Base-by-base conservation (phyloP, 768 basidiomycete species). In the Lactarius deliciosus region DNA sequence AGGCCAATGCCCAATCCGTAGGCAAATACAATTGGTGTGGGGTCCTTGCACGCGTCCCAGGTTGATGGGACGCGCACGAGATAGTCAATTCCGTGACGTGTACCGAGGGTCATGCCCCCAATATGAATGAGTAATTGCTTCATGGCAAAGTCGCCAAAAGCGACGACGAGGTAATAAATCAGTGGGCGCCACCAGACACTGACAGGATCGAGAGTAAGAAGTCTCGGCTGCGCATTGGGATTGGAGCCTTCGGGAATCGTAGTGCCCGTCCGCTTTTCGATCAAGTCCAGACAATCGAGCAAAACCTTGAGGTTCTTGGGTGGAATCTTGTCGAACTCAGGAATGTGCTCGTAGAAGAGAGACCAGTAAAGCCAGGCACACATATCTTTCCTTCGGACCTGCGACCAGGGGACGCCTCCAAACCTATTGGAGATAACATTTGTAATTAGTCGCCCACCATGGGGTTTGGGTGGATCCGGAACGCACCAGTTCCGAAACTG, bases 1-100 rank as follows among this genome's bases (percentile, higher is more conserved):
- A 92, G 76, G 3, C 94, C 94, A 58, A 96, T 81, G 11, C 95
- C 95, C 1, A 98, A 85, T 3, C 96, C 96, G 72, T 97, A 94
- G 43, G 94, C 75, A 73, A 95, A 93, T 18, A 97, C 82, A 43
- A 96, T 76, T 0, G 95, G 95, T 50, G 85, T 83, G 36, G 81
- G 81, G 30, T 84, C 87, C 47, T 74, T 80, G 20, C 75, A 74
- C 3, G 85, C 76, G 55, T 86, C 79, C 92, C 92, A 94, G 16
- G 79, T 75, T 9, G 77, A 72, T 2, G 95, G 94, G 41, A 88
- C 78, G 53, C 90, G 86, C 25, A 94, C 75, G 30, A 94, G 80
- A 74, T 94, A 95, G 86, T 94, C 90, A n/a, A 95, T 77, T 38
- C 83, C 88, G 45, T 88, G 82, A 71, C 85, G 81, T 41, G 76